Evolutionary conservation across 306 rosid genomes (phyloP).

Genomic region (Cotoneaster glaucophyllus): DNA sequence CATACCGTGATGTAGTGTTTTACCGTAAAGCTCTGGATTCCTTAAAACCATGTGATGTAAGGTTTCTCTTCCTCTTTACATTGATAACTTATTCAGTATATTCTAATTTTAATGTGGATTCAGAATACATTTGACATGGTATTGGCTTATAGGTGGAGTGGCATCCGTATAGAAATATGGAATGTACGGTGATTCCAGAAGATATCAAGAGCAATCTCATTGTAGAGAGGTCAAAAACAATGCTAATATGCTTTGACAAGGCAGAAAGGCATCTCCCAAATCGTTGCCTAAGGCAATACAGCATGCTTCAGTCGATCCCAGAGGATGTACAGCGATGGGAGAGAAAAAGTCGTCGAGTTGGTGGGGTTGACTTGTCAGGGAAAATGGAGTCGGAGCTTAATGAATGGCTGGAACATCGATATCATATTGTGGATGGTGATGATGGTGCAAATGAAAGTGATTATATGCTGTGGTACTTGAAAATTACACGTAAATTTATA

Average conservation of each 20-base stretch:
- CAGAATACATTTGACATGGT: conserved; percentile 20
- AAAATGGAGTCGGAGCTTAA: conserved; percentile 88
- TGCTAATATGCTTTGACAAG: conserved; percentile 97
- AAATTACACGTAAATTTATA: conserved; percentile 80
- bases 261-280: conserved; percentile 97
- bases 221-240: conserved; percentile 85
- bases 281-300: conserved; percentile 87
- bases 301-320: conserved; percentile 81
- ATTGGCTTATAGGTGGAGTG: conserved; percentile 78
- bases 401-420: conserved; percentile 75
- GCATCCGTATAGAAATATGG: conserved; percentile 87
- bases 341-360: conserved; percentile 97
- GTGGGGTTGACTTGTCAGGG: conserved; percentile 93
- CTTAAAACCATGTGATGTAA: conserved; percentile 73
- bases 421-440: conserved; percentile 64
- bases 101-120: conserved; percentile 8
- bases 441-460: conserved; percentile 65
- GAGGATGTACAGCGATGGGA: conserved; percentile 96
- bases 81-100: conserved; percentile 3
- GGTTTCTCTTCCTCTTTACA: conserved; percentile 19
- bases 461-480: conserved; percentile 89
- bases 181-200: conserved; percentile 77
- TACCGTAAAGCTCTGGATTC: conserved; percentile 96
- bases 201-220: conserved; percentile 61
- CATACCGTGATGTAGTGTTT: conserved; percentile 94